phyloP scores from a whole-genome alignment of 2,329 filamentous ascomycete genomes.

The Clonostachys chloroleuca region DNA sequence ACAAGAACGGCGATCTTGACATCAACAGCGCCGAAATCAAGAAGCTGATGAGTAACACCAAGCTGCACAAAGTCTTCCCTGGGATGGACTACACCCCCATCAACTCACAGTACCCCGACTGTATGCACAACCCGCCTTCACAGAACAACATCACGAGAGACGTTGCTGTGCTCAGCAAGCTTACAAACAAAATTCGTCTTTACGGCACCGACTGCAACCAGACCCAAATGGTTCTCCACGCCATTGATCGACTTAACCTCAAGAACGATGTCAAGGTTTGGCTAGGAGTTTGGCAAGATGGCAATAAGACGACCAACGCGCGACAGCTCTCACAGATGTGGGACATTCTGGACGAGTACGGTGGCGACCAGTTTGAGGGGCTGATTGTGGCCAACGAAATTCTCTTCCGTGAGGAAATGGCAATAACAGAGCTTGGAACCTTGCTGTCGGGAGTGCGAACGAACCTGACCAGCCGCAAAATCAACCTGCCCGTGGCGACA shows the following conservation, averaged over 20 bases:
- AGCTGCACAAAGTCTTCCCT: constrained; percentile 90
- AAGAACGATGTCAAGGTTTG: constrained; percentile 77
- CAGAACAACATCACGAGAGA: constrained; percentile 96
- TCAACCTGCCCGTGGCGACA: constrained; percentile 75
- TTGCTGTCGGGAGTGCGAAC: constrained; percentile 64
- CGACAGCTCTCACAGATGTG: constrained; percentile 85
- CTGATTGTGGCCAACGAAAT: constrained; percentile 82
- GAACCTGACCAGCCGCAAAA: constrained; percentile 64
- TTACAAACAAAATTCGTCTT: constrained; percentile 82
- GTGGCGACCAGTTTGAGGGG: constrained; percentile 66
- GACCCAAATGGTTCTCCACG: constrained; percentile 86
- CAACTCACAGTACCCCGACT: constrained; percentile 86
- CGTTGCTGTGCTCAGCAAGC: constrained; percentile 81
- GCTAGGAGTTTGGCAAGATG: constrained; percentile 91
- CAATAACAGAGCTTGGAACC: constrained; percentile 53
- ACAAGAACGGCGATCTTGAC: constrained; percentile 64
- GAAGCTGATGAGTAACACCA: constrained; percentile 70
- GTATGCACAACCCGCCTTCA: constrained; percentile 69
- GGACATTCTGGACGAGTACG: constrained; percentile 69
- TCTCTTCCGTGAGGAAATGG: constrained; percentile 73
- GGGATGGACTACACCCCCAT: constrained; percentile 94
- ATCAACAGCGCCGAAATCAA: constrained; percentile 78
- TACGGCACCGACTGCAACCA: constrained; percentile 98
- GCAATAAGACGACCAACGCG: constrained; percentile 75
- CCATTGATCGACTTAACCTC: constrained; percentile 70